A percentile compares a stretch with the other conserved stretches of the same genome.
phyloP scores from a whole-genome alignment of 192 early-diverging fungal species.

The Powellomyces hirtus region DNA sequence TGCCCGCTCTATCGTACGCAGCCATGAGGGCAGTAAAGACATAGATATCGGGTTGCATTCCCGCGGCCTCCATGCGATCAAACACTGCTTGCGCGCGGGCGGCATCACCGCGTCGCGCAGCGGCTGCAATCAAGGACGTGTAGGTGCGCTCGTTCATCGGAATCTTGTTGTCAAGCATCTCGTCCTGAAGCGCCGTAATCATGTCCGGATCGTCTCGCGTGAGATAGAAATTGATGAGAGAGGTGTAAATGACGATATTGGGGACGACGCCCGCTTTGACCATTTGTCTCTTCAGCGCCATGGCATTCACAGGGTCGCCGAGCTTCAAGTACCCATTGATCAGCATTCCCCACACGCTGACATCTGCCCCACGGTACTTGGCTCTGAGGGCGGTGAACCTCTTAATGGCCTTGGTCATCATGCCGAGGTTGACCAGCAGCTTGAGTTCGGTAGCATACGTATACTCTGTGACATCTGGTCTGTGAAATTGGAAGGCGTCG shows the following conservation, averaged over 20 bases:
- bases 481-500: background rate
- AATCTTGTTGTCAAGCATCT: background rate
- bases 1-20: background rate
- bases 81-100: background rate
- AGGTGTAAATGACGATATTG: background rate
- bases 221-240: background rate
- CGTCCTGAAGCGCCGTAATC: background rate
- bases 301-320: background rate
- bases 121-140: conserved; percentile 1
- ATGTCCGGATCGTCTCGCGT: background rate
- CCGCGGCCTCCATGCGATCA: background rate
- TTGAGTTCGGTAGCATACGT: too few species aligned
- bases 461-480: background rate
- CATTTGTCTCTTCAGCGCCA: background rate
- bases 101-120: conserved; percentile 1
- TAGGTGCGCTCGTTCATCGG: background rate
- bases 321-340: background rate
- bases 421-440: background rate
- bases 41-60: background rate
- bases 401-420: background rate
- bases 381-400: background rate
- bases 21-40: conserved; percentile 11
- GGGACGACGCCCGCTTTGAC: background rate
- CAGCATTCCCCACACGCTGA: background rate
- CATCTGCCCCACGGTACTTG: background rate